These are phyloP conservation scores for Nakataea oryzae DNA, from an alignment of 2,329 filamentous ascomycete genomes.

Conservation along the genomic window DNA sequence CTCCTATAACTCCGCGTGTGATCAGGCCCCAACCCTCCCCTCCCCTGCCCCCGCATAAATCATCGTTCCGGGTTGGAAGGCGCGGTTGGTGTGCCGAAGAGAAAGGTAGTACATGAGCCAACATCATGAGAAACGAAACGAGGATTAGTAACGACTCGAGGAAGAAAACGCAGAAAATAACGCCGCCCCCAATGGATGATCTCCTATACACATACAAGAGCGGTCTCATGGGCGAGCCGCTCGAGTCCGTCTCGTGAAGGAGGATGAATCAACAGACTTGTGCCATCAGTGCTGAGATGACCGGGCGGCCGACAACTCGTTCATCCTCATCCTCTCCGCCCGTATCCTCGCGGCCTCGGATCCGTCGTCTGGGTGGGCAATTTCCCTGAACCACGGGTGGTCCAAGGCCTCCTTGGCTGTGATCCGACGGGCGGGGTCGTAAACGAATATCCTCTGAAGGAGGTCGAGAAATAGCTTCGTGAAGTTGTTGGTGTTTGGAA, in stretches of 20 bases:
- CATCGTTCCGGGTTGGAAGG: not conserved
- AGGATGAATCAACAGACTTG: not conserved
- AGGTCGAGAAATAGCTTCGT: constrained; percentile 54
- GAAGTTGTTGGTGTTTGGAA: constrained; percentile 48
- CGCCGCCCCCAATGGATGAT: not conserved
- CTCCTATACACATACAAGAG: not conserved
- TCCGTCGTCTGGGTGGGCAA: constrained; percentile 52
- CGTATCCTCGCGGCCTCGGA: constrained; percentile 58
- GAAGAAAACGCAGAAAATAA: not conserved
- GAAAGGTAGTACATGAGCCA: not conserved
- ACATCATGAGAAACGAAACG: not conserved
- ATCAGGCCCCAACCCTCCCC: not conserved
- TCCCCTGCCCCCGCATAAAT: not conserved
- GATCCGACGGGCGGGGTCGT: constrained; percentile 54
- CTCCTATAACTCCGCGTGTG: not conserved
- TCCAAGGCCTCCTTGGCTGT: constrained; percentile 56
- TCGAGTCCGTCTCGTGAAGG: not conserved
- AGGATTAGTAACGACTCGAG: not conserved
- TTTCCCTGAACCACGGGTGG: constrained; percentile 59
- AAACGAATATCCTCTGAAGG: constrained; percentile 56
- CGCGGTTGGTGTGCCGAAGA: not conserved
- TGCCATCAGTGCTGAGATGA: not conserved
- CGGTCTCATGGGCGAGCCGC: not conserved
- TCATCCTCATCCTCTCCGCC: constrained; percentile 26
- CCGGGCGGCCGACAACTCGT: not conserved